phyloP scores from a whole-genome alignment of 163 green algal species.

The Scenedesmus sp. region DNA sequence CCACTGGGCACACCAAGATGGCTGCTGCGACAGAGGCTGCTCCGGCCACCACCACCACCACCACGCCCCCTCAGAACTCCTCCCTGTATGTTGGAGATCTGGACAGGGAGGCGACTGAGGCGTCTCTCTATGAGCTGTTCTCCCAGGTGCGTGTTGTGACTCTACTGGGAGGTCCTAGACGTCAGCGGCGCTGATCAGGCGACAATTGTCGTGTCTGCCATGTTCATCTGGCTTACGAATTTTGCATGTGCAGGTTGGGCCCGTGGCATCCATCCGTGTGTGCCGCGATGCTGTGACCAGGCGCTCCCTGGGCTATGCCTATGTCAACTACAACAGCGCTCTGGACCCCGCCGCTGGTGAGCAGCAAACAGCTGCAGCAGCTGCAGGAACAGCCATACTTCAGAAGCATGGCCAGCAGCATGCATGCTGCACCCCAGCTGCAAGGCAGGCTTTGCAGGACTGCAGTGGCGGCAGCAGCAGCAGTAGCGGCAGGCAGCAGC shows the following conservation, averaged over 20 bases:
- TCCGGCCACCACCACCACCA: conserved; percentile 31
- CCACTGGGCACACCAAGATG: conserved; percentile 35
- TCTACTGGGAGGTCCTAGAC: background rate
- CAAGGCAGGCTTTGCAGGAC: background rate
- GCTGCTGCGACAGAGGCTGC: conserved; percentile 45
- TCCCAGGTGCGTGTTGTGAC: conserved; percentile 73
- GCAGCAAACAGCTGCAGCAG: background rate
- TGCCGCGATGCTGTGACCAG: conserved; percentile 98
- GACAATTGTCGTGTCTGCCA: background rate
- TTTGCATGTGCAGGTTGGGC: conserved; percentile 85
- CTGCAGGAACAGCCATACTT: background rate
- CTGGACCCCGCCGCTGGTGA: conserved; percentile 85
- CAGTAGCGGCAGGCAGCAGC: background rate
- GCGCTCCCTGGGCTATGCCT: conserved; percentile 98
- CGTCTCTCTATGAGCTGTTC: conserved; percentile 98
- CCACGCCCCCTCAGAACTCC: conserved; percentile 62
- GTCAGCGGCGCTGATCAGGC: background rate
- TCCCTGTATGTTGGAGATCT: conserved; percentile 99
- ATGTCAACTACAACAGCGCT: conserved; percentile 98
- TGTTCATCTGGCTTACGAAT: background rate
- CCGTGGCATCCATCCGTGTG: conserved; percentile 97
- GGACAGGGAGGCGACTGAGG: conserved; percentile 94
- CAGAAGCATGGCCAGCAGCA: background rate
- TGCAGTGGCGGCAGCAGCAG: conserved; percentile 9
- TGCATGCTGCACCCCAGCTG: background rate